These are phyloP conservation scores for Colletotrichum sp. DNA, from an alignment of 2,329 filamentous ascomycete species.

Conservation along the genomic window DNA sequence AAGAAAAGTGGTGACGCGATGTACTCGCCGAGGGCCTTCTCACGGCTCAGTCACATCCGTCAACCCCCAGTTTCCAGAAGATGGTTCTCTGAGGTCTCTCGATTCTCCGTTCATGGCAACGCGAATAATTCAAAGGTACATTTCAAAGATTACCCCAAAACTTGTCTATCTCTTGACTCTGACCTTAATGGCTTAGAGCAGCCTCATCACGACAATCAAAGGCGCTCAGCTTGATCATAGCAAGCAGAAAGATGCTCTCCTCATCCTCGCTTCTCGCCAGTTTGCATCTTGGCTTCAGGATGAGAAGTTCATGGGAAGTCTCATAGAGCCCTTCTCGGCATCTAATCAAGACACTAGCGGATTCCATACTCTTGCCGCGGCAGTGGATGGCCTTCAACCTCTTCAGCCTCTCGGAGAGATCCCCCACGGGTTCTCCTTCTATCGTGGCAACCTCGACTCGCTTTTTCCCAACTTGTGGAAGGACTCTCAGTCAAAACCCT, in stretches of 20 bases:
- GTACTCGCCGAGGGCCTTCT: background rate
- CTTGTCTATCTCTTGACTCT: background rate
- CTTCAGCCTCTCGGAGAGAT: slow-evolving; percentile 31
- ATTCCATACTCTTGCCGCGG: slow-evolving; percentile 56
- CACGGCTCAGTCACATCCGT: background rate
- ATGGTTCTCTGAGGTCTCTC: background rate
- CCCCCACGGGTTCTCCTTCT: slow-evolving; percentile 54
- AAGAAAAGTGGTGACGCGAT: background rate
- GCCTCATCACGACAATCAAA: background rate
- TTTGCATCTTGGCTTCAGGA: slow-evolving; percentile 55
- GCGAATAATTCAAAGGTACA: background rate
- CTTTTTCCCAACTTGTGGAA: slow-evolving; percentile 54
- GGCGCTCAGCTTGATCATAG: background rate
- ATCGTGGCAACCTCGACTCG: slow-evolving; percentile 44
- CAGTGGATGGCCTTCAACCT: slow-evolving; percentile 59
- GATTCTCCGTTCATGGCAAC: slow-evolving; percentile 8
- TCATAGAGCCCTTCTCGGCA: slow-evolving; percentile 20
- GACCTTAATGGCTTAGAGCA: background rate
- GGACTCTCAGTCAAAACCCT: background rate
- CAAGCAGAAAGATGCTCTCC: slow-evolving; percentile 40
- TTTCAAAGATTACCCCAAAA: background rate
- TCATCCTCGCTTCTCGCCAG: slow-evolving; percentile 54
- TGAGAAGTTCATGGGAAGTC: slow-evolving; percentile 38
- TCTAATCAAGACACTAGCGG: slow-evolving; percentile 17
- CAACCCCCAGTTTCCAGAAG: background rate